Evolutionary conservation across 345 rosid genomes (phyloP).

Genomic region (Brassica juncea): DNA sequence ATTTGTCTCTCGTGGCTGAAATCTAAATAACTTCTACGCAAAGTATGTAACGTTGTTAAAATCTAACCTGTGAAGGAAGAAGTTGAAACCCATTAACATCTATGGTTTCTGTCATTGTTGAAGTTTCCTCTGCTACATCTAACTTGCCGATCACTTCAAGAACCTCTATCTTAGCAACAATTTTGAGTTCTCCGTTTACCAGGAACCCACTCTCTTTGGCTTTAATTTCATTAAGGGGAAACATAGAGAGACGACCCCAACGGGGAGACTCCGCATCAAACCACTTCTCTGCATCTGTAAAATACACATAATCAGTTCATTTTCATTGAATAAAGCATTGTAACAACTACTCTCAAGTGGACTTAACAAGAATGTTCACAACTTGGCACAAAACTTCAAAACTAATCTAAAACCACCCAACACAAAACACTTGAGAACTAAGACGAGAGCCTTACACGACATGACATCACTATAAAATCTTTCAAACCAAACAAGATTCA

Average conservation of each 20-base stretch:
- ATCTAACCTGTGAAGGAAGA: conserved; percentile 22
- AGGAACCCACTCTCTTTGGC: conserved; percentile 31
- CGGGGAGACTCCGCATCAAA: neutral
- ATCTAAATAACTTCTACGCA: neutral
- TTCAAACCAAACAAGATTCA: neutral
- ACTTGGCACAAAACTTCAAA: neutral
- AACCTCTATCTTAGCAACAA: conserved; percentile 63
- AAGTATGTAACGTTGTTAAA: neutral
- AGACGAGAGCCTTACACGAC: too few species aligned
- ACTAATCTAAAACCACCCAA: neutral
- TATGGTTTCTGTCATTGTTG: neutral
- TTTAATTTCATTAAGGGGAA: neutral
- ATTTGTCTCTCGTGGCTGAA: neutral
- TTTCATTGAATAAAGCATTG: neutral
- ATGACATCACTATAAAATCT: too few species aligned
- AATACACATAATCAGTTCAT: neutral
- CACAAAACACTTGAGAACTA: neutral
- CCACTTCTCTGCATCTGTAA: neutral
- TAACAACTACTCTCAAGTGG: neutral
- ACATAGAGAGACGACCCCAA: neutral
- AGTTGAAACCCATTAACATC: conserved; percentile 6
- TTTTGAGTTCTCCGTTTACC: conserved; percentile 52
- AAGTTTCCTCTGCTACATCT: neutral
- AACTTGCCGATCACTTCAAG: conserved; percentile 7
- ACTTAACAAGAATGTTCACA: neutral